Base-by-base conservation (phyloP, 148 eudicot species). In the Chenopodium quinoa region DNA sequence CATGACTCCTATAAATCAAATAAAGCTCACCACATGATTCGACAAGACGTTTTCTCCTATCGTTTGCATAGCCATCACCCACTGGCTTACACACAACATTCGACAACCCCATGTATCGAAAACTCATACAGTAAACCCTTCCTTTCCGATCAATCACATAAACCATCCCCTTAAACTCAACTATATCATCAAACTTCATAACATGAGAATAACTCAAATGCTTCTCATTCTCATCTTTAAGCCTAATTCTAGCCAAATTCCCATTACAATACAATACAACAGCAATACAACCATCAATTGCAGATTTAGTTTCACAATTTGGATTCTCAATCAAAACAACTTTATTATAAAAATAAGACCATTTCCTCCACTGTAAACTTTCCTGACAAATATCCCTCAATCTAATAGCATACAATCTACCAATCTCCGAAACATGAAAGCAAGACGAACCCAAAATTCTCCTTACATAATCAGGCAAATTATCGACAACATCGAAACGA, bases 131-230 rank as follows among this genome's bases (percentile, higher is more conserved):
- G 29, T 75, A 75, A 25, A 52, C 20, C 34, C 27, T 54, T 58
- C 77, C 77, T 50, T 75, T 50, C 11, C 79, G 69, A 76, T 76
- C 79, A 22, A 76, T 32, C 22, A 44, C 27, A 54, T 60, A 37
- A 76, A 76, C 29, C 50, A 9, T 62, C 1, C 69, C 50, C 46
- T 76, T 76, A 58, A 32, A 37, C 25, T 11, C 27, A n/a, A 76
- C 79, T 19, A 76, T n/a, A 54, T 76, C 79, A 76, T 60, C 79
- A 76, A 76, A 76, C 68, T 58, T 58, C 68, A 48, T 9, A 4
- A 44, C 47, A 14, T 31, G n/a, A 1, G 46, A 29, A 76, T 6
- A 76, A 20, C 20, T 14, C 32, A 52, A 8, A n/a, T 16, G 40
- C 0, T 50, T 25, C 34, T 50, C 77, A 7, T 44, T 4, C n/a